A percentile compares a stretch with the other conserved stretches of the same genome.
phyloP scores from a whole-genome alignment of 345 rosid genomes.

The Linum usitatissimum region DNA sequence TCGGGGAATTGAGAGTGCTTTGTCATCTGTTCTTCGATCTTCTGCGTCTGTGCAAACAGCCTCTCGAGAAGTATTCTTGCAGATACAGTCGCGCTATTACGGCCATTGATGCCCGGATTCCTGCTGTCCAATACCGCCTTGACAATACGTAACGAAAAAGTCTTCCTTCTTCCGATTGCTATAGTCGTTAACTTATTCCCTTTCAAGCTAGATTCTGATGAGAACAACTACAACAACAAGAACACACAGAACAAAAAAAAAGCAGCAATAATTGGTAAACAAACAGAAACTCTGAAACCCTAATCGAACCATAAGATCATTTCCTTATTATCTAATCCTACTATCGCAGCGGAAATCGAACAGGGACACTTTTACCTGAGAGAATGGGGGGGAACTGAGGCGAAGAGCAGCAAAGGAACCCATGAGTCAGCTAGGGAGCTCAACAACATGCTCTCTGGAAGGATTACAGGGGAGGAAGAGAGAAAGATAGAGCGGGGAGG shows the following conservation, averaged over 20 bases:
- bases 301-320: not conserved
- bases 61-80: constrained; percentile 51
- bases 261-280: not conserved
- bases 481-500: not conserved
- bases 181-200: constrained; percentile 21
- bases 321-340: not conserved
- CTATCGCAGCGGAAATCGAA: not conserved
- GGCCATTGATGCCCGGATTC: constrained; percentile 30
- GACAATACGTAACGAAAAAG: constrained; percentile 14
- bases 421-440: not conserved
- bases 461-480: not conserved
- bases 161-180: constrained; percentile 13
- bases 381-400: not conserved
- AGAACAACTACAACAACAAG: constrained; percentile 37
- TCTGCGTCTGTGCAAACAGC: constrained; percentile 54
- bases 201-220: constrained; percentile 25
- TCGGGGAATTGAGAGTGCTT: constrained; percentile 21
- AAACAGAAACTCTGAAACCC: not conserved
- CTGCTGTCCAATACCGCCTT: constrained; percentile 33
- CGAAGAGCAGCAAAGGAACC: constrained; percentile 1
- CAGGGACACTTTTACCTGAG: not conserved
- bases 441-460: constrained; percentile 1
- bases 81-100: constrained; percentile 37
- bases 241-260: not conserved
- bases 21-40: constrained; percentile 40